phyloP scores from a whole-genome alignment of 805 yeast genomes.

The Priceomyces melissophilus region DNA sequence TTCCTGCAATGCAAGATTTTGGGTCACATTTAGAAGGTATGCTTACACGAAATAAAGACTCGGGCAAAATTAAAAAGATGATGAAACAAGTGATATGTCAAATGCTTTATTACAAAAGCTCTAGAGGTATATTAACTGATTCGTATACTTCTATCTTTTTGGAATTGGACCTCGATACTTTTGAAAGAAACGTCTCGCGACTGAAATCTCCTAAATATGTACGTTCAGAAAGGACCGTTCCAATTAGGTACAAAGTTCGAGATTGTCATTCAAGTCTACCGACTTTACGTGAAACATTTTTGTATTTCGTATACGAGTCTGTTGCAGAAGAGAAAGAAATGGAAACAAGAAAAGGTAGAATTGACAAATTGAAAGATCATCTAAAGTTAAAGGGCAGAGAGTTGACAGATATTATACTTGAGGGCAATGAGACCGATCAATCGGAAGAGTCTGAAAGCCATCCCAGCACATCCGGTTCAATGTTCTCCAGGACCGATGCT shows the following conservation, averaged over 20 bases:
- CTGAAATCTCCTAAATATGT: not conserved
- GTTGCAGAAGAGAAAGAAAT: slow-evolving; percentile 1
- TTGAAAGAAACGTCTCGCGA: not conserved
- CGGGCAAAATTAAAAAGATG: not conserved
- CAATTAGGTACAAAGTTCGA: slow-evolving; percentile 1
- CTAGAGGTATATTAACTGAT: not conserved
- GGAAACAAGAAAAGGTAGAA: slow-evolving; percentile 1
- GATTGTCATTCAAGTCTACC: slow-evolving; percentile 3
- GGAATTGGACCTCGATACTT: slow-evolving; percentile 2
- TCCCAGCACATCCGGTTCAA: too few species aligned
- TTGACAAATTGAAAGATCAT: slow-evolving; percentile 1
- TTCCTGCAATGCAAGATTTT: not conserved
- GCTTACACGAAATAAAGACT: not conserved
- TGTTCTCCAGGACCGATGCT: too few species aligned
- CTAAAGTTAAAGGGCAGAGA: too few species aligned
- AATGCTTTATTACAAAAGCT: not conserved
- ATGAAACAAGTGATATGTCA: not conserved
- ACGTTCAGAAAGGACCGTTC: not conserved
- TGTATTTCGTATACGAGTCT: not conserved
- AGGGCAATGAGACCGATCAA: too few species aligned
- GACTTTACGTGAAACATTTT: slow-evolving; percentile 1
- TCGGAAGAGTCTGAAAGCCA: too few species aligned
- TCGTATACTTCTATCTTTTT: not conserved
- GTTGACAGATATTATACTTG: too few species aligned
- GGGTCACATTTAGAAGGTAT: not conserved